Evolutionary conservation across 768 basidiomycete species (phyloP), one percentile per base, ranked within the genome.

Genomic region (Pleurotus eryngii): DNA sequence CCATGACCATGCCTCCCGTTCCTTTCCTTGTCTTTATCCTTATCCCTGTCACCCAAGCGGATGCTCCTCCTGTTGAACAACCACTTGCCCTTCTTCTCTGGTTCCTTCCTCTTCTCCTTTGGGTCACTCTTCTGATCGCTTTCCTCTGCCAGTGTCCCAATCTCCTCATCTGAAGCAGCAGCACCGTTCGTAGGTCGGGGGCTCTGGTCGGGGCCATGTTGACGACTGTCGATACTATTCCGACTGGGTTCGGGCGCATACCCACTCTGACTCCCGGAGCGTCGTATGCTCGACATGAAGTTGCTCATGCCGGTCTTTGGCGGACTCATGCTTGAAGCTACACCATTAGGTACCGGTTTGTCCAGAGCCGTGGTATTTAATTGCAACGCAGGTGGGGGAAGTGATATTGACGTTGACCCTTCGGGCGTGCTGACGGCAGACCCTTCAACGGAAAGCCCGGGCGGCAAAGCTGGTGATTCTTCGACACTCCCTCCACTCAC

Each of bases 1-100:
- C 51, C 51, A 54, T 54, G 51, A 4, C 46, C 42, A 15, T 24
- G 5, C 22, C 18, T 45, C 22, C 22, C 30, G 5, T 24, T 22
- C 43, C 5, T 45, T 5, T 30, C 27, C 20, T 46, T 38, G 4
- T 61, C 54, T 27, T 54, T 51, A 54, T 54, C 42, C 54, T 66
- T 64, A 30, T 64, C 60, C 30, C 30, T 38, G 58, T 58, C 30
- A 39, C 57, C 49, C 27, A 72, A 38, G 50, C 72, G 70, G 57
- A 81, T 66, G 62, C 79, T 83, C 67, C 79, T 84, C 51, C 81
- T 75, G 65, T 79, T 81, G 27, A 66, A 63, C 61, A 83, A 83
- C 83, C 84, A 86, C 38, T 74, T 73, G 14, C 73, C 61, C 61
- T 78, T 79, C 56, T 74, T 74, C 43, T 74, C 76, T 12, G 74